A percentile compares a stretch with the other conserved stretches of the same genome.
Conservation (phyloP, 805 yeast species). For the Metschnikowia lunata region DNA sequence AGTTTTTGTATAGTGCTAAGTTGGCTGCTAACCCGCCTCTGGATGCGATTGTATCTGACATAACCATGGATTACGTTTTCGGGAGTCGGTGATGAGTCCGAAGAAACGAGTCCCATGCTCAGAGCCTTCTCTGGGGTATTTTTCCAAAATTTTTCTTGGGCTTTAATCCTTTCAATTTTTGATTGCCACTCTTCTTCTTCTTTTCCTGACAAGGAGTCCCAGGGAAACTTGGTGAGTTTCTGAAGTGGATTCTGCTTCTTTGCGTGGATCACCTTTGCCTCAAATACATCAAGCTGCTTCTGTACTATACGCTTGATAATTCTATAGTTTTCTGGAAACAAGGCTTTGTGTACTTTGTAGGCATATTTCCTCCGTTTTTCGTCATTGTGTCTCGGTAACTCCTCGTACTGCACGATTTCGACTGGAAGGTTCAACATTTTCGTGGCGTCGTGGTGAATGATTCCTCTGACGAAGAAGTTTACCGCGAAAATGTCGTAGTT, state of each 20-base stretch:
- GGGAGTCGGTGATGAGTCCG: slow-evolving; percentile 1
- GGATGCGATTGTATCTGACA: slow-evolving; percentile 3
- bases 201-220: slow-evolving; percentile 7
- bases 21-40: slow-evolving; percentile 10
- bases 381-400: background rate
- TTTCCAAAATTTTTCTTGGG: slow-evolving; percentile 4
- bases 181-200: slow-evolving; percentile 8
- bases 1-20: slow-evolving; percentile 7
- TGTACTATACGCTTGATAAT: slow-evolving; percentile 14
- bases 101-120: background rate
- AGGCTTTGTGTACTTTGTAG: slow-evolving; percentile 3
- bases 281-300: slow-evolving; percentile 8
- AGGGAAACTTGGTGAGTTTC: slow-evolving; percentile 3
- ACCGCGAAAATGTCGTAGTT: slow-evolving; percentile 1
- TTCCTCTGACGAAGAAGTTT: slow-evolving; percentile 9
- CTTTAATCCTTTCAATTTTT: background rate
- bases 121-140: slow-evolving; percentile 1
- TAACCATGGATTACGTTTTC: slow-evolving; percentile 5
- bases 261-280: slow-evolving; percentile 10
- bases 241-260: background rate
- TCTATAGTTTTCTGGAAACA: slow-evolving; percentile 12
- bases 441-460: slow-evolving; percentile 14
- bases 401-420: slow-evolving; percentile 1
- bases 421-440: slow-evolving; percentile 9
- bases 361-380: slow-evolving; percentile 1